Base-by-base conservation (phyloP, 805 yeast genomes). In the Barnettozyma pratensis region DNA sequence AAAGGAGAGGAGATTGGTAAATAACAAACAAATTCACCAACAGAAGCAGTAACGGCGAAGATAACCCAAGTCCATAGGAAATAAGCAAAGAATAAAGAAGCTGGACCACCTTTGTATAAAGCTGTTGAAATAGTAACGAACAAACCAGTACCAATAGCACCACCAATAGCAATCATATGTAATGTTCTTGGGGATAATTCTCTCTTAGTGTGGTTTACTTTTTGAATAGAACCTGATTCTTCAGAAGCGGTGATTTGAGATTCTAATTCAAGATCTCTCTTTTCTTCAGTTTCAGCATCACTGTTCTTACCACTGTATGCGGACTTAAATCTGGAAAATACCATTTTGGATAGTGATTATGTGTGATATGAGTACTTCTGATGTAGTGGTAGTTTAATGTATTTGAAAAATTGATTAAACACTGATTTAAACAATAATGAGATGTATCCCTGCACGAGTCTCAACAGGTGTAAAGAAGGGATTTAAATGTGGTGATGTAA, bases 1-100 rank as follows among this genome's bases (percentile, higher is more conserved):
- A 87, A 87, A 0, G 92, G 91, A 2, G 92, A 83, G 19, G 83
- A 69, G 2, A 85, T 72, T 7, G 95, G 94, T 42, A 81, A 69
- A 56, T 80, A 84, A 27, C 83, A 79, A 36, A 85, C 86, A 76
- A 85, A 74, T 58, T 86, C 95, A 10, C 90, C 92, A 11, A 83
- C 77, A 8, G 82, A 71, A n/a, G 80, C 71, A 10, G 90, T 82
- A 41, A 84, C 75, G 47, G 76, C 69, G 42, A 83, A 71, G 39
- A 85, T 77, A 1, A 88, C 82, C 29, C 80, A 58, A 48, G 85
- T 80, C 85, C 90, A 84, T 19, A 81, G 48, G 3, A 76, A 60
- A 60, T 82, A 85, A 1, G 82, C 81, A 9, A 86, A 61, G 26
- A 86, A 66, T 43, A 85, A 66, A 40, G 80, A 79, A 10, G 78